Base-by-base conservation (phyloP, 1,284 basidiomycete genomes). In the Caloboletus inedulis region DNA sequence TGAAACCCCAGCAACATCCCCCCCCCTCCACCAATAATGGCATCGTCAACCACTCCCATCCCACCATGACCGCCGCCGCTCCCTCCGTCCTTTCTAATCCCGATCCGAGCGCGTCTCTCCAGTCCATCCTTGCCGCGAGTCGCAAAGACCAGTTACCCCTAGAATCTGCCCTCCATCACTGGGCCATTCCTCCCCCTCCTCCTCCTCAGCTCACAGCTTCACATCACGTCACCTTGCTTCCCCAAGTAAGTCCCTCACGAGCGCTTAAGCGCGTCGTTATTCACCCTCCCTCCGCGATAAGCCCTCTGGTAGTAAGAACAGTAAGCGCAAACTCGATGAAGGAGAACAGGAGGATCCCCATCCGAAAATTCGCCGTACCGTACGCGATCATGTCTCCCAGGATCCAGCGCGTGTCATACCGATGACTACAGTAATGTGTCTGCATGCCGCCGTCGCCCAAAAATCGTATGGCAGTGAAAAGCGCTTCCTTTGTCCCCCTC, bases 381-480 rank as follows among this genome's bases (percentile, higher is more conserved):
- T 89, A 53, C 84, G 84, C 68, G 85, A 89, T 65, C 87, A 88
- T 65, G 80, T 87, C 58, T 80, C 80, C 27, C 83, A 85, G 62
- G 86, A 89, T 60, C 81, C 84, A 8, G 69, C 80, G 46, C 84
- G 84, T 57, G 79, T 86, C 59, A 78, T 87, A 72, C 84, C 87
- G 53, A 91, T 91, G 89, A 93, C 91, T 41, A 94, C 90, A 37
- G 88, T 94, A 31, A 82, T 91, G 55, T 93, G 91, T 62, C 74
- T 91, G 34, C 91, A 94, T 61, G 91, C 91, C 30, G 89, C 91
- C 18, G 91, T 93, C 43, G 91, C 91, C 1, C 91, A 94, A 74
- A 94, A 94, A 71, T 93, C 90, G 9, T 94, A 94, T 66, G 91
- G 91, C 49, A 90, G 84, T 67, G 91, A 94, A 73, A 94, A 94